Conservation (phyloP, 2,329 filamentous ascomycete species). For the Fusarium nisikadoi region DNA sequence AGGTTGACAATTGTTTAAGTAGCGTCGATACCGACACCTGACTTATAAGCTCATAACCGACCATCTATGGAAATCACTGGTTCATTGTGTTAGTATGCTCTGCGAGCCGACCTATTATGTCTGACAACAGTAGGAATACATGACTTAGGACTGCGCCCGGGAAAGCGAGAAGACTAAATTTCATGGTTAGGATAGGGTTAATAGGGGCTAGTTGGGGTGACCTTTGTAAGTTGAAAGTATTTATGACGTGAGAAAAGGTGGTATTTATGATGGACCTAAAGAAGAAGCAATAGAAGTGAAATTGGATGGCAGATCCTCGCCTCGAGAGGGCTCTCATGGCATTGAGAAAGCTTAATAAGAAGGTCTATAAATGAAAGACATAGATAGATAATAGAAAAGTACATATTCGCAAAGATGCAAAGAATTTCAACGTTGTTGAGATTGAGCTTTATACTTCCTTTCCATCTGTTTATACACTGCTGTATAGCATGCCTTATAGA, state of each 20-base stretch:
- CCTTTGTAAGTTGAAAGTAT: neutral
- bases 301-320: neutral
- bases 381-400: no score
- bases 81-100: neutral
- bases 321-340: neutral
- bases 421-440: no score
- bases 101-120: neutral
- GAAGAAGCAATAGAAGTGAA: neutral
- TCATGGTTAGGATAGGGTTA: no score
- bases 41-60: neutral
- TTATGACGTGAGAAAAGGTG: no score
- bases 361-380: neutral
- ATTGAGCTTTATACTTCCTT: no score
- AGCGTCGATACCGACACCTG: neutral
- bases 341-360: neutral
- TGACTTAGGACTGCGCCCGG: neutral
- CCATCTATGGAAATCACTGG: neutral
- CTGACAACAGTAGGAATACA: neutral
- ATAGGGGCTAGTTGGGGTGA: no score
- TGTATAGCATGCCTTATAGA: fast-evolving
- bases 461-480: no score
- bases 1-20: neutral
- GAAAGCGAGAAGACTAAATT: neutral
- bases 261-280: neutral
- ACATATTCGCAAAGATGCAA: neutral